phyloP scores from a whole-genome alignment of 805 yeast genomes.

The Pichia deserticola region DNA sequence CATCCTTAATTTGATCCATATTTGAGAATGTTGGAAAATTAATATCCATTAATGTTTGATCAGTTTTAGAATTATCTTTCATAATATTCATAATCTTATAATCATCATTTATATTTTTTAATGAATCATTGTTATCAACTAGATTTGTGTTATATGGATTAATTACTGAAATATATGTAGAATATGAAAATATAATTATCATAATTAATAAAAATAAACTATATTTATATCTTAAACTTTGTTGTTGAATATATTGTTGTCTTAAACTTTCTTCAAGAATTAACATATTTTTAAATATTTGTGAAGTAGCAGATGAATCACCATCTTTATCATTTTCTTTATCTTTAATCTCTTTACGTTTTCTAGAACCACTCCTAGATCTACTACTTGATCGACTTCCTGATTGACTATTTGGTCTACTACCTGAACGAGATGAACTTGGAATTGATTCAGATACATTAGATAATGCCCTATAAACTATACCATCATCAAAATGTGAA shows the following conservation, averaged over 20 bases:
- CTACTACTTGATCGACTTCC: slow-evolving; percentile 7
- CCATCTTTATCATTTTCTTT: slow-evolving; percentile 8
- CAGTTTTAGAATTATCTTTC: background rate
- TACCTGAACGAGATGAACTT: slow-evolving; percentile 1
- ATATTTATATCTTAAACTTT: slow-evolving; percentile 55
- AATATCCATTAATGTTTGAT: too few relatives aligned
- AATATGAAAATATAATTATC: slow-evolving; percentile 25
- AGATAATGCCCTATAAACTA: slow-evolving; percentile 2
- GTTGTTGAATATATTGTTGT: slow-evolving; percentile 70
- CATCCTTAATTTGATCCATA: background rate
- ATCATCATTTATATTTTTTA: too few relatives aligned
- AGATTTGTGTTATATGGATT: background rate
- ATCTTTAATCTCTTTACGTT: slow-evolving; percentile 1
- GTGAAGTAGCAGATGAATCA: slow-evolving; percentile 39
- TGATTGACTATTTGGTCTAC: background rate
- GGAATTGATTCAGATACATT: background rate
- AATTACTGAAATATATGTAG: slow-evolving; percentile 29
- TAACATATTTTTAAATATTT: slow-evolving; percentile 72
- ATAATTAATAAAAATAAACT: slow-evolving; percentile 35
- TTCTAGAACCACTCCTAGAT: slow-evolving; percentile 13
- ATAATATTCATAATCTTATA: too few relatives aligned
- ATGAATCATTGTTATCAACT: background rate
- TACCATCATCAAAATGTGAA: slow-evolving; percentile 5
- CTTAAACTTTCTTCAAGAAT: slow-evolving; percentile 82
- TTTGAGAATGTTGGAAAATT: background rate